Conservation (phyloP, 1,139 yeast genomes). For the Saccharomyces hybrid region DNA sequence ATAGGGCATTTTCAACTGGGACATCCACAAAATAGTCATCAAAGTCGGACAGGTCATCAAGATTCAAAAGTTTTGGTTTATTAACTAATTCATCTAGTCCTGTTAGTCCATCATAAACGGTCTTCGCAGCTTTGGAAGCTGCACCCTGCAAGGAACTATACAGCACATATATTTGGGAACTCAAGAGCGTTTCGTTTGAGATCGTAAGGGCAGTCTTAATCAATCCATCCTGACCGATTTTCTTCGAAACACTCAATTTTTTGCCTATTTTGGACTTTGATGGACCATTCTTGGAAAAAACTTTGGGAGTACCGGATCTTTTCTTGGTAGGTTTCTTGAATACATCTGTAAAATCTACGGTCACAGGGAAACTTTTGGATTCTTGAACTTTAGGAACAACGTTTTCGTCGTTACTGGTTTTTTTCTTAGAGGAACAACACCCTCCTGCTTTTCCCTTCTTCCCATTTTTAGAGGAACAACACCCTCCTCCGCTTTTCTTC, state of each 20-base stretch:
- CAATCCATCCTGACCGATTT: constrained; percentile 13
- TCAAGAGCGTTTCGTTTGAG: constrained; percentile 29
- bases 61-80: constrained; percentile 52
- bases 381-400: constrained; percentile 3
- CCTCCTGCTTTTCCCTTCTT: constrained; percentile 3
- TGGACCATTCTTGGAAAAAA: constrained; percentile 19
- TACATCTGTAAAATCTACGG: constrained; percentile 39
- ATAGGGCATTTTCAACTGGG: constrained; percentile 49
- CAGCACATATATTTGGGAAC: constrained; percentile 48
- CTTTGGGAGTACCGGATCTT: constrained; percentile 19
- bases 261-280: constrained; percentile 16
- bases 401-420: constrained; percentile 1
- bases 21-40: constrained; percentile 74
- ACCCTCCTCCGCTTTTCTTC: constrained; percentile 7
- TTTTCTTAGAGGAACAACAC: constrained; percentile 9
- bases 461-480: constrained; percentile 14
- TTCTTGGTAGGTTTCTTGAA: constrained; percentile 16
- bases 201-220: constrained; percentile 30
- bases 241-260: background rate
- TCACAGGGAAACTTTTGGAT: constrained; percentile 24
- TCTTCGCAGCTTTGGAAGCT: constrained; percentile 60
- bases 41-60: constrained; percentile 78
- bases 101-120: constrained; percentile 27
- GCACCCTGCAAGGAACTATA: constrained; percentile 85
- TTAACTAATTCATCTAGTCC: constrained; percentile 35